phyloP scores from a whole-genome alignment of 176 grass and related monocot species.

The Zea luxurians region DNA sequence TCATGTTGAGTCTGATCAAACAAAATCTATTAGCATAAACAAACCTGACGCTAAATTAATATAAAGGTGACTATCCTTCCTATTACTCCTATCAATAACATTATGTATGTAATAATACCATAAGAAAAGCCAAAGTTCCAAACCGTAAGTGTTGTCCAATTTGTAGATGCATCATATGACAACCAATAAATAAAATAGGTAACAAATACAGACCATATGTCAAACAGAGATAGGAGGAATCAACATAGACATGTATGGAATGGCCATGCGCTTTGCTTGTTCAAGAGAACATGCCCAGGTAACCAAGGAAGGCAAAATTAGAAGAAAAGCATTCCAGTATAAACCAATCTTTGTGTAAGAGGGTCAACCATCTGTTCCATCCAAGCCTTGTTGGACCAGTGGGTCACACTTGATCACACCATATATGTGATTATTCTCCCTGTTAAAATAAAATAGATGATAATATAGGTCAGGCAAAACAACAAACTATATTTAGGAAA shows the following conservation, averaged over 20 bases:
- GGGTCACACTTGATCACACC: conserved; percentile 97
- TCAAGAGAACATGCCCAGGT: conserved; percentile 35
- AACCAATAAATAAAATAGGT: conserved; percentile 1
- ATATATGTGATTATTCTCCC: conserved; percentile 62
- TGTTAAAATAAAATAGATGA: conserved; percentile 50
- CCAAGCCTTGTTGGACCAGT: conserved; percentile 77
- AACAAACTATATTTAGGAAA: not conserved
- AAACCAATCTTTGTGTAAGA: conserved; percentile 35
- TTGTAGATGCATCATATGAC: conserved; percentile 9
- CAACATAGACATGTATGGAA: conserved; percentile 97
- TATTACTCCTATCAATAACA: conserved; percentile 9
- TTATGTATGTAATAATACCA: not conserved
- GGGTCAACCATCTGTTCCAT: conserved; percentile 75
- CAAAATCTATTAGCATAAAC: conserved; percentile 12
- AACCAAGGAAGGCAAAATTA: conserved; percentile 36
- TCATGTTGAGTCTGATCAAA: not conserved
- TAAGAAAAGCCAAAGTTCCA: not conserved
- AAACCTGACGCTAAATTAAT: conserved; percentile 17
- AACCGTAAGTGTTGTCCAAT: not conserved
- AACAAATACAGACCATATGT: conserved; percentile 59
- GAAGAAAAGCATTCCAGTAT: conserved; percentile 27
- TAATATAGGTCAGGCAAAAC: conserved; percentile 23
- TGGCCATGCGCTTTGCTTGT: conserved; percentile 92
- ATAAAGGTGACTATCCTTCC: not conserved
- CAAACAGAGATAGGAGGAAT: conserved; percentile 75